Base-by-base conservation (phyloP, 2,329 filamentous ascomycete species). In the Bipolaris gigantea region DNA sequence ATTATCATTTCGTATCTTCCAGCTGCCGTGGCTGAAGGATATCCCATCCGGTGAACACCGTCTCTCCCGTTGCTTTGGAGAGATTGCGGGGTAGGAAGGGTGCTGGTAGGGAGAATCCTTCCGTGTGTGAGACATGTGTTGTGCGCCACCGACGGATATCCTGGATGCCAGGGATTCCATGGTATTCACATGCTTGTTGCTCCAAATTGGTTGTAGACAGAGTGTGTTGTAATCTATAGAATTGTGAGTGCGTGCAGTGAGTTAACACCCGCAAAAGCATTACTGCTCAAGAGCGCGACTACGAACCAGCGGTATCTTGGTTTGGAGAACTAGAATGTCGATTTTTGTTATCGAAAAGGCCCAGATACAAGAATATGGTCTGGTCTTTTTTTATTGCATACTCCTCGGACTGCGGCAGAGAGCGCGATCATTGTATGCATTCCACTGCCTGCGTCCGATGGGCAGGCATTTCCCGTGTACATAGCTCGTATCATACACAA, bases 81-180 rank as follows among this genome's bases (percentile, higher is more conserved):
- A 43, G 27, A 21, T 30, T 48, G 50, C 42, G 33, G 46, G 18
- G 19, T 34, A 30, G 38, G 5, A 46, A 51, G 23, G 42, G 32
- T 40, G 27, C 45, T 21, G 21, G 16, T 15, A 11, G 48, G 16
- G 40, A n/a, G 35, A n/a, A 16, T 42, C 30, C 18, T 13, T 16
- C 40, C 45, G 38, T 49, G 42, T 56, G 36, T 48, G 27, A 39
- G 48, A 8, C 15, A 34, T 45, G 36, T n/a, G 39, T 30, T 41
- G 48, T 44, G 46, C 48, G 52, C 40, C 43, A 33, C 52, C 41
- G 40, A 36, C 47, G 16, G 38, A 15, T 30, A 40, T 40, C n/a
- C 6, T 27, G 21, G 15, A 23, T 15, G 15, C 32, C 10, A 16
- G 18, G 13, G 23, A 38, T 51, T 23, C 41, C 11, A 41, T 32